Evolutionary conservation across 2,329 filamentous ascomycete genomes (phyloP).

Genomic region (Cladophialophora chaetospira): DNA sequence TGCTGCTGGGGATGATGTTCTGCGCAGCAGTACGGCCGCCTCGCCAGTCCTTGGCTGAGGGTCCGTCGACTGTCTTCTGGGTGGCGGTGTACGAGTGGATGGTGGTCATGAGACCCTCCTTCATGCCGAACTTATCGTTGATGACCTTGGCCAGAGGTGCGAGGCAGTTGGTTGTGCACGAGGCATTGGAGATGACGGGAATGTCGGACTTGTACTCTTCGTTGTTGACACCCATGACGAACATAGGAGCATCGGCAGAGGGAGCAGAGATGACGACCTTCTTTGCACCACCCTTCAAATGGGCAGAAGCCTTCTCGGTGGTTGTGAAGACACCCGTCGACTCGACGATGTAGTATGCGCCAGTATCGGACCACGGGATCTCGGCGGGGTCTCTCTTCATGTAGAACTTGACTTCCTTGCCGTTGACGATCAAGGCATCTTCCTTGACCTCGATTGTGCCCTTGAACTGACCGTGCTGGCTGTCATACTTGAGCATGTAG

Average conservation of each 20-base stretch:
- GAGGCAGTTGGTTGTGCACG: slow-evolving; percentile 99
- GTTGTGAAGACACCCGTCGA: slow-evolving; percentile 99
- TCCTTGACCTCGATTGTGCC: slow-evolving; percentile 76
- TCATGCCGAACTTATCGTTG: slow-evolving; percentile 95
- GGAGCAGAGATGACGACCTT: slow-evolving; percentile 75
- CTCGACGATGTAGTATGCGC: slow-evolving; percentile 93
- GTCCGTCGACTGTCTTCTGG: slow-evolving; percentile 98
- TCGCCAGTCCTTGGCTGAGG: slow-evolving; percentile 98
- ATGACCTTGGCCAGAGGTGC: slow-evolving; percentile 99
- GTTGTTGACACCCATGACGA: slow-evolving; percentile 99
- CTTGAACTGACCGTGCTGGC: slow-evolving; percentile 95
- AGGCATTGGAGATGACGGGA: slow-evolving; percentile 97
- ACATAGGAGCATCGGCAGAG: slow-evolving; percentile 88
- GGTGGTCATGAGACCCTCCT: slow-evolving; percentile 99
- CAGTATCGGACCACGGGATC: slow-evolving; percentile 88
- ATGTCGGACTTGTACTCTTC: slow-evolving; percentile 87
- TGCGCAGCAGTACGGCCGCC: slow-evolving; percentile 97
- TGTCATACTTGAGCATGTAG: slow-evolving; percentile 99
- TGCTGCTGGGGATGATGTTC: slow-evolving; percentile 99
- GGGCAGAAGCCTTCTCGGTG: slow-evolving; percentile 89
- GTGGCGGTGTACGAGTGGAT: slow-evolving; percentile 99
- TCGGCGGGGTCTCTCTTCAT: slow-evolving; percentile 81
- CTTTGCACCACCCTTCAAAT: slow-evolving; percentile 97
- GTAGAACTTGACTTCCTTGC: slow-evolving; percentile 95
- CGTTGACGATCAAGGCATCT: slow-evolving; percentile 80